Conservation (phyloP, 176 grass and related monocot genomes). For the Eleusine coracana region DNA sequence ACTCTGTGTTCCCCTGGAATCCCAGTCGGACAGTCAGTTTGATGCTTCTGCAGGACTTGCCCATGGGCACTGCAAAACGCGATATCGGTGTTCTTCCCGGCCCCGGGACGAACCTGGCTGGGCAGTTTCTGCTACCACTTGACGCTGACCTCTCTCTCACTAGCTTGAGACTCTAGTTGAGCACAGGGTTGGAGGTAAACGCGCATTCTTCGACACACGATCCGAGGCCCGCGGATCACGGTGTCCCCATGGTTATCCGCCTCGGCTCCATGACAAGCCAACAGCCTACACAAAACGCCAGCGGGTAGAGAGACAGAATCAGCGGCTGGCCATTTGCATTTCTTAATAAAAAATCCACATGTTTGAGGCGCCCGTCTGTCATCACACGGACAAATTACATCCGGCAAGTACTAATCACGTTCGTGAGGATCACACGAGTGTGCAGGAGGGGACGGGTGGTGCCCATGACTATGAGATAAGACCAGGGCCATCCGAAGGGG, state of each 20-base stretch:
- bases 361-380: not conserved
- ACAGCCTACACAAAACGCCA: not conserved
- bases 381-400: not conserved
- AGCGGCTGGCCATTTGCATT: constrained; percentile 5
- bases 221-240: constrained; percentile 31
- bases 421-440: not conserved
- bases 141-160: not conserved
- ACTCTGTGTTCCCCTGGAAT: not conserved
- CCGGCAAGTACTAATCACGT: not conserved
- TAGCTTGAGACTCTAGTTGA: not conserved
- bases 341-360: constrained; percentile 1
- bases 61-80: not conserved
- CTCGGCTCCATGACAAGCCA: not conserved
- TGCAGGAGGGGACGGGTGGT: not conserved
- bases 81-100: no score
- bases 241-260: constrained; percentile 21
- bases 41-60: not conserved
- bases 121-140: no score
- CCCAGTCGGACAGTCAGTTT: not conserved
- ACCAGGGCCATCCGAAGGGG: not conserved
- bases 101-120: not conserved
- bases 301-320: not conserved
- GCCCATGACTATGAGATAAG: not conserved
- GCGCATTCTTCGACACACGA: not conserved
- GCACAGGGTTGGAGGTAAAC: not conserved